Conservation (phyloP, 495 filamentous ascomycete genomes). For the Oidiodendron maius region DNA sequence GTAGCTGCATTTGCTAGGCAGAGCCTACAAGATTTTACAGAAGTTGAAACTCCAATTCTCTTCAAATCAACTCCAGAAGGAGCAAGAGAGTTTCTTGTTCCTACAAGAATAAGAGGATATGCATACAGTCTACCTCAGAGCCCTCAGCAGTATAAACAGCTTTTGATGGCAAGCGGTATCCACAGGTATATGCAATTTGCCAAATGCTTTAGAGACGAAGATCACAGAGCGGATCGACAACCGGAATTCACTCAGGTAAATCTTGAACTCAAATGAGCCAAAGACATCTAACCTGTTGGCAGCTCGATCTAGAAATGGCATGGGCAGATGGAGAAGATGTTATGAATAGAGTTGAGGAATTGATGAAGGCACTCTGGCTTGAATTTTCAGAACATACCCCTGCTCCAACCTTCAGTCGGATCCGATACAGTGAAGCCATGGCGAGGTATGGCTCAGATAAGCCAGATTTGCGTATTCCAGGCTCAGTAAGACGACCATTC, state of each 20-base stretch:
- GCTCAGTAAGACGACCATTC: slow-evolving; percentile 5
- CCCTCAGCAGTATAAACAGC: slow-evolving; percentile 98
- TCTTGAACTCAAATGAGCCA: background rate
- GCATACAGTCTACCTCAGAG: slow-evolving; percentile 94
- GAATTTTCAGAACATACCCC: background rate
- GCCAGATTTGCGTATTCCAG: slow-evolving; percentile 66
- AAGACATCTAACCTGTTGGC: background rate
- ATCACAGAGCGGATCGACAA: slow-evolving; percentile 86
- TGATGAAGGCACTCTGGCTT: slow-evolving; percentile 57
- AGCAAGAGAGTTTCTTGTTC: slow-evolving; percentile 92
- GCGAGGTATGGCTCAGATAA: slow-evolving; percentile 80
- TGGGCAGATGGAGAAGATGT: slow-evolving; percentile 73
- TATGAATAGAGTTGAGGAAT: slow-evolving; percentile 58
- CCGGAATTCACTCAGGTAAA: slow-evolving; percentile 92
- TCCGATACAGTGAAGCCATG: slow-evolving; percentile 79
- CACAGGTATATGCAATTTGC: slow-evolving; percentile 85
- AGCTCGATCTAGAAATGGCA: slow-evolving; percentile 90
- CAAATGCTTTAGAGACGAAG: slow-evolving; percentile 92
- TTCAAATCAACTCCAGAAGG: slow-evolving; percentile 99
- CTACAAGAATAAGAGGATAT: slow-evolving; percentile 62
- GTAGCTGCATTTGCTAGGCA: slow-evolving; percentile 46
- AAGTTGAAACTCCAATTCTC: slow-evolving; percentile 86
- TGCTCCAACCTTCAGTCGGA: slow-evolving; percentile 41
- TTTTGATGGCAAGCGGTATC: slow-evolving; percentile 88
- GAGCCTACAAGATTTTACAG: slow-evolving; percentile 56